phyloP scores from a whole-genome alignment of 345 rosid species.

The Syzygium jambos region DNA sequence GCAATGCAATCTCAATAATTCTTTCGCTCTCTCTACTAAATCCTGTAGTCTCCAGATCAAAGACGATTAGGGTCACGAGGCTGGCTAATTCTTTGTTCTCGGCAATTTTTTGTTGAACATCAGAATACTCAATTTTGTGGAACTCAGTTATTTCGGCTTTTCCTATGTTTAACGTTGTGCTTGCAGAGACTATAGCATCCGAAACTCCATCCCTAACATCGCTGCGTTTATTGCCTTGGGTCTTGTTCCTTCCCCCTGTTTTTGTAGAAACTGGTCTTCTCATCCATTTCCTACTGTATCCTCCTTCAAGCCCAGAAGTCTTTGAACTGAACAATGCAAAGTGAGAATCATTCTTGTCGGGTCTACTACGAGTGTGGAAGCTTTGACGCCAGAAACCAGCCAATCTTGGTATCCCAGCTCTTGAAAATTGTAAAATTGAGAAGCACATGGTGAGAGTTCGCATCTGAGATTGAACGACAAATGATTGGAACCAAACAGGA shows the following conservation, averaged over 20 bases:
- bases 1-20: constrained; percentile 74
- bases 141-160: constrained; percentile 19
- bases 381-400: constrained; percentile 35
- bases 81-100: constrained; percentile 40
- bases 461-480: constrained; percentile 14
- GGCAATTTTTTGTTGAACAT: constrained; percentile 41
- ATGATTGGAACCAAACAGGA: neutral
- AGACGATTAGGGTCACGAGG: constrained; percentile 47
- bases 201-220: constrained; percentile 23
- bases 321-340: constrained; percentile 30
- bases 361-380: constrained; percentile 20
- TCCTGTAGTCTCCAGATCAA: constrained; percentile 83
- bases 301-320: constrained; percentile 39
- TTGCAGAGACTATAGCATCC: constrained; percentile 37
- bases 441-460: constrained; percentile 43
- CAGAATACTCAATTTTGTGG: constrained; percentile 25
- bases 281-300: constrained; percentile 45
- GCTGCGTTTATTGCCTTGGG: constrained; percentile 17
- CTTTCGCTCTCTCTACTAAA: constrained; percentile 34
- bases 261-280: constrained; percentile 44
- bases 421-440: constrained; percentile 59
- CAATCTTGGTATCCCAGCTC: constrained; percentile 36
- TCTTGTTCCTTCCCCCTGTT: constrained; percentile 24
- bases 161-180: constrained; percentile 24
- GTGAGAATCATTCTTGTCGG: constrained; percentile 15